A percentile compares a stretch with the other conserved stretches of the same genome.
These are phyloP conservation scores for Claviceps capensis DNA, from an alignment of 2,329 filamentous ascomycete species.

Conservation along the genomic window DNA sequence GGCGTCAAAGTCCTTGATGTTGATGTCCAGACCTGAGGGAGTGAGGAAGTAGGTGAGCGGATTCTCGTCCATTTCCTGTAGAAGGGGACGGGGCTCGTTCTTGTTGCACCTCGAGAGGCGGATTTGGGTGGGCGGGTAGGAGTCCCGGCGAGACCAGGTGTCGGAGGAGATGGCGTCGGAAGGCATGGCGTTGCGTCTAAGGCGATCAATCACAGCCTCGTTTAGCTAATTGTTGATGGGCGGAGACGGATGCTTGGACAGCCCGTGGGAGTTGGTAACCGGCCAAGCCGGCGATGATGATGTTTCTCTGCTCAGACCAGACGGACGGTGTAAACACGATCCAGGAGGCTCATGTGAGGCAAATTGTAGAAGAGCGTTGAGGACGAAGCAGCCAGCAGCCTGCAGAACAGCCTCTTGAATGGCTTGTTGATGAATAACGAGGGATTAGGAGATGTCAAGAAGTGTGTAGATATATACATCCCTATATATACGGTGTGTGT, in stretches of 20 bases:
- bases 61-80: slow-evolving; percentile 37
- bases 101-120: slow-evolving; percentile 25
- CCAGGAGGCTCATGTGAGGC: not conserved
- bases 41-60: slow-evolving; percentile 44
- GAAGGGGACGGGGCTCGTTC: slow-evolving; percentile 24
- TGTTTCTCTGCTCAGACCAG: not conserved
- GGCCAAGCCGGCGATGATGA: slow-evolving; percentile 2
- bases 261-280: not conserved
- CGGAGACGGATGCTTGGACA: not conserved
- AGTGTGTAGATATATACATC: not conserved
- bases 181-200: slow-evolving; percentile 18
- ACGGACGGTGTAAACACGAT: not conserved
- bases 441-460: not conserved
- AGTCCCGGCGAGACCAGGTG: slow-evolving; percentile 26
- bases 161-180: slow-evolving; percentile 5
- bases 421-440: no score
- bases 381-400: not conserved
- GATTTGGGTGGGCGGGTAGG: slow-evolving; percentile 39
- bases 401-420: not conserved
- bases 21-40: slow-evolving; percentile 28
- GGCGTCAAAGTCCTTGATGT: slow-evolving; percentile 25
- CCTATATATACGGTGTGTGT: not conserved
- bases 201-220: no score
- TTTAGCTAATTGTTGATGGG: no score
- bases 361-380: not conserved